Evolutionary conservation across 2,329 filamentous ascomycete genomes (phyloP), one percentile per base, ranked within the genome.

Genomic region (Sporothrix phasma): DNA sequence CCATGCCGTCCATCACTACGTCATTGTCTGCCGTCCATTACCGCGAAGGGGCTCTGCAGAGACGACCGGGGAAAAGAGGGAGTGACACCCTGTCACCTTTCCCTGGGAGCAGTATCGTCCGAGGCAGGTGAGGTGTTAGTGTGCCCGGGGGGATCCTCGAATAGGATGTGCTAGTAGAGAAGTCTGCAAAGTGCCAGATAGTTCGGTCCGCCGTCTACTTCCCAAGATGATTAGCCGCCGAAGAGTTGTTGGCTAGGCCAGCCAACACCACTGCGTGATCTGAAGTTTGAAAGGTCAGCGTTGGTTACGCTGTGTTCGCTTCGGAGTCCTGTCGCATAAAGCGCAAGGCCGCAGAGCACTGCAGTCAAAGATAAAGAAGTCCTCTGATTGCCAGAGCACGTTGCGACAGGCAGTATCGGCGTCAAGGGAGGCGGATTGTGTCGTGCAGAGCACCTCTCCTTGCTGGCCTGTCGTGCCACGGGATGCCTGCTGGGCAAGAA

Each of bases 1-100:
- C 65, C 53, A 56, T 61, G 51, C 66, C 70, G 39, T 66, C 69
- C 70, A 71, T 72, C 54, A 61, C 64, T 29, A 69, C 66, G 51
- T 70, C 69, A 26, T 63, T 64, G 61, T 69, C 65, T 17, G 62
- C 61, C 65, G 15, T 49, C 66, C 61, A 65, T 68, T 22, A 11
- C 11, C n/a, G 51, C 22, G 24, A 15, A 37, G 26, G 17, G 7
- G 11, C 5, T 24, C 8, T 22, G 47, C 19, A 29, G 34, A 19
- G 34, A 39, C 3, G 22, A 19, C 15, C 13, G 10, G 17, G 10
- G 2, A 51, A 49, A 59, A 7, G 46, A 56, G 61, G 51, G 64
- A 60, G 43, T 64, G 54, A 61, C 63, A 4, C n/a, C 31, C 3
- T 5, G 46, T 34, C 61, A n/a, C n/a, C n/a, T 61, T 56, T 47